Percentiles rank a stretch among this genome's conserved stretches.
These are phyloP conservation scores for Achaetomium macrosporum DNA, from an alignment of 2,329 filamentous ascomycete species.

Conservation along the genomic window DNA sequence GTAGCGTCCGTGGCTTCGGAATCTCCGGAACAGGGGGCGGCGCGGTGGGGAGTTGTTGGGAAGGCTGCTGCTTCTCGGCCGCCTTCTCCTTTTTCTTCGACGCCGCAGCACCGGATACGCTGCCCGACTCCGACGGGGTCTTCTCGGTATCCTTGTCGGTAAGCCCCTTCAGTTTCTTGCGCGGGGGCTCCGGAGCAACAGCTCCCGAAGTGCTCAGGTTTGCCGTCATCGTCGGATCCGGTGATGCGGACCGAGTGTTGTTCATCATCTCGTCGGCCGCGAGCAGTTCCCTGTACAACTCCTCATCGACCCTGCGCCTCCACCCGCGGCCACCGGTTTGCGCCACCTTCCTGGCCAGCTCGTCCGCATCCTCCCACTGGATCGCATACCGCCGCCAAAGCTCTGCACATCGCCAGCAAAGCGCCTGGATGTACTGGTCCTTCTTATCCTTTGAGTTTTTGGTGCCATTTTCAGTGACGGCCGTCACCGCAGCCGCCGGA, in stretches of 20 bases:
- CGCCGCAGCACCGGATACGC: constrained; percentile 31
- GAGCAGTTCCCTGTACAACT: constrained; percentile 69
- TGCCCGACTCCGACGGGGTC: constrained; percentile 40
- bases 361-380: constrained; percentile 90
- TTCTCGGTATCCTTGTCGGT: constrained; percentile 48
- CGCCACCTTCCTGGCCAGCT: constrained; percentile 80
- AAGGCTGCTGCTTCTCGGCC: constrained; percentile 40
- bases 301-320: constrained; percentile 88
- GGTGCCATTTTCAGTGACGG: constrained; percentile 57
- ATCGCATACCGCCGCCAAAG: constrained; percentile 95
- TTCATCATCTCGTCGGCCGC: constrained; percentile 57
- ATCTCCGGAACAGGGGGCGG: constrained; percentile 66
- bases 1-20: constrained; percentile 70
- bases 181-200: constrained; percentile 47
- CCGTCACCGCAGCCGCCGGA: constrained; percentile 67
- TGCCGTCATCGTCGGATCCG: constrained; percentile 31
- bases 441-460: constrained; percentile 74
- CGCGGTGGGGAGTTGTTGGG: constrained; percentile 34
- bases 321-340: constrained; percentile 73
- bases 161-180: constrained; percentile 58
- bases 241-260: constrained; percentile 36
- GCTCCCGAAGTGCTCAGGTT: constrained; percentile 25
- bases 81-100: constrained; percentile 58
- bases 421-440: constrained; percentile 66
- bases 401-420: constrained; percentile 86